Conservation (phyloP, 2,329 filamentous ascomycete species). For the Phyllosticta citriasiana region DNA sequence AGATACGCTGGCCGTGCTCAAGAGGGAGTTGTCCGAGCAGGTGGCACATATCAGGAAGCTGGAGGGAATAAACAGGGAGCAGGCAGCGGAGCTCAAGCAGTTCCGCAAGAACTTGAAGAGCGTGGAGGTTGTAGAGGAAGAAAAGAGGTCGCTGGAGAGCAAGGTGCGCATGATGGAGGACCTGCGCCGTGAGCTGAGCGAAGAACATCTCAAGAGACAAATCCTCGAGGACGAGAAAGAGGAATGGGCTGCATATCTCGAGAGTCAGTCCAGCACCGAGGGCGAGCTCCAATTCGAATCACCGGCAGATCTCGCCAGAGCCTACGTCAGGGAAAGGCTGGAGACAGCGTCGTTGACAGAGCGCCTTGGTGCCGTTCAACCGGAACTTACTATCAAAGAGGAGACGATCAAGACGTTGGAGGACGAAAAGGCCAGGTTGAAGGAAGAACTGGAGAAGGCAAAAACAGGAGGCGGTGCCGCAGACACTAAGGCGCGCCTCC, state of each 20-base stretch:
- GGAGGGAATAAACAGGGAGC: conserved; percentile 71
- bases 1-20: conserved; percentile 76
- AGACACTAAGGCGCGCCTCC: conserved; percentile 58
- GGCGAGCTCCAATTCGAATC: conserved; percentile 69
- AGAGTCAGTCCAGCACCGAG: conserved; percentile 52
- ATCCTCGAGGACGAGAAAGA: conserved; percentile 79
- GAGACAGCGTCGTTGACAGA: conserved; percentile 73
- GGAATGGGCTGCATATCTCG: conserved; percentile 79
- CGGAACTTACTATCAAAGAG: conserved; percentile 68
- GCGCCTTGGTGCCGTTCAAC: conserved; percentile 65
- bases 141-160: conserved; percentile 74
- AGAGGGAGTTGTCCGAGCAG: conserved; percentile 81
- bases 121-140: conserved; percentile 90
- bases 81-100: conserved; percentile 68
- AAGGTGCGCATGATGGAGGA: conserved; percentile 65
- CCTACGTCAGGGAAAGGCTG: conserved; percentile 71
- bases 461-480: conserved; percentile 40
- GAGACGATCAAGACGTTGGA: conserved; percentile 63
- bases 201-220: conserved; percentile 72
- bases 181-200: conserved; percentile 65
- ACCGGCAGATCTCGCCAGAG: conserved; percentile 76
- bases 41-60: conserved; percentile 81
- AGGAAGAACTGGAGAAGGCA: conserved; percentile 60
- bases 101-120: conserved; percentile 73
- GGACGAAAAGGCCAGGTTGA: conserved; percentile 55